Base-by-base conservation (phyloP, 164 flowering plant genomes). In the Liquidambar formosana region DNA sequence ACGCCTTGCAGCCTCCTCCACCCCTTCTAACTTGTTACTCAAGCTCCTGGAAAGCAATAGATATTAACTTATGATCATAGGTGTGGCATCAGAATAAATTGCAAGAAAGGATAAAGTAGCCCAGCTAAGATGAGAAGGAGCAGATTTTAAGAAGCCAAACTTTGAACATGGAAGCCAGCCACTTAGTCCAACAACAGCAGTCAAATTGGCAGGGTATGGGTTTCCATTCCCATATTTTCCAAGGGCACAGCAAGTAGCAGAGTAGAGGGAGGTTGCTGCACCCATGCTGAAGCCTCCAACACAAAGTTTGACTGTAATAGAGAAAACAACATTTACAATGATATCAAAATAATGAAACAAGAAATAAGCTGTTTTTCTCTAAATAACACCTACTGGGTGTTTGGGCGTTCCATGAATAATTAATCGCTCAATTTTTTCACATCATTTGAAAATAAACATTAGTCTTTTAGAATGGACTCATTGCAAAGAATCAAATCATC, bases 131-230 rank as follows among this genome's bases (percentile, higher is more conserved):
- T 53, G 10, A 10, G 10, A 21, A 38, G 18, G 45, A 18, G 62
- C n/a, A 21, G 18, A 22, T 27, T 10, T 25, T 21, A 67, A 33
- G 63, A 57, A 69, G 26, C n/a, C 80, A 14, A 44, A 83, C 84
- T 75, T 83, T 71, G 86, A 25, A 71, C 86, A 81, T n/a, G 84
- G 86, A 79, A 83, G 86, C 86, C 86, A 83, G 58, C 86, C 81
- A 75, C 86, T 81, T n/a, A 83, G 63, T 48, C 83, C 86, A 23
- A 83, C 74, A 63, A 75, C 83, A 58, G 80, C 81, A 73, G 77
- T 77, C 46, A 83, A 33, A 45, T 77, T 71, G 53, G 79, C 68
- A 10, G 79, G 77, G 41, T 77, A 81, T 18, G 75, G 69, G 23
- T 79, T 74, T 49, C 83, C 80, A 73, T 83, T 81, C 27, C 69